These are phyloP conservation scores for Coemansia sp. DNA, from an alignment of 192 early-diverging fungal genomes.

Conservation along the genomic window DNA sequence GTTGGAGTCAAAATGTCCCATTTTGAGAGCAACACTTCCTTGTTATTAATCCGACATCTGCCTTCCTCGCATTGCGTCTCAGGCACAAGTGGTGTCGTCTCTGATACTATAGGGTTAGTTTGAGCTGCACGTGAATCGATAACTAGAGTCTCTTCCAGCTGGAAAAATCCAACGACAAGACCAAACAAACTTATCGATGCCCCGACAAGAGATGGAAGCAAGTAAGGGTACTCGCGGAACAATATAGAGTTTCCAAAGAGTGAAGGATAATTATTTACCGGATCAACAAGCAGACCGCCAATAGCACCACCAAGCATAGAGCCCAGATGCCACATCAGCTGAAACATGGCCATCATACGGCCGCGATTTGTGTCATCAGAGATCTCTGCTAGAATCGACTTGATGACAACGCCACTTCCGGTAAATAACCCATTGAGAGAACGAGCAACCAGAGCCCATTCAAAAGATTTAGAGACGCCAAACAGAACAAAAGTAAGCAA, in stretches of 20 bases:
- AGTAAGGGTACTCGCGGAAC: constrained; percentile 69
- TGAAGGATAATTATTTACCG: constrained; percentile 31
- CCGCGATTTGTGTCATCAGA: constrained; percentile 75
- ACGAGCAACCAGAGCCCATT: constrained; percentile 62
- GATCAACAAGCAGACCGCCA: constrained; percentile 77
- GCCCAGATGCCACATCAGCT: constrained; percentile 4
- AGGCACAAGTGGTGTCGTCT: constrained; percentile 12
- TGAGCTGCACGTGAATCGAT: not conserved
- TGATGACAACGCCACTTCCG: constrained; percentile 74
- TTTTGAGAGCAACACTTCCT: not conserved
- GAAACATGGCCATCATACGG: constrained; percentile 74
- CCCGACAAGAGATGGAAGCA: constrained; percentile 66
- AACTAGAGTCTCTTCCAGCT: constrained; percentile 58
- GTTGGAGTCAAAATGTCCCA: not conserved
- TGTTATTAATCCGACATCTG: not conserved
- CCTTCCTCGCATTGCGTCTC: not conserved
- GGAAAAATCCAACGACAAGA: not conserved
- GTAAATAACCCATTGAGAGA: constrained; percentile 68
- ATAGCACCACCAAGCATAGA: constrained; percentile 36
- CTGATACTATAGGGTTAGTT: no score
- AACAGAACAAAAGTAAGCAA: constrained; percentile 38
- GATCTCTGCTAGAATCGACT: constrained; percentile 79
- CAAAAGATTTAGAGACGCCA: constrained; percentile 63
- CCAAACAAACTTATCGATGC: no score
- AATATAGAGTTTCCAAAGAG: constrained; percentile 58